A percentile compares a stretch with the other conserved stretches of the same genome.
Evolutionary conservation across 2,329 filamentous ascomycete species (phyloP).

Genomic region (Kalaharituber pfeilii): DNA sequence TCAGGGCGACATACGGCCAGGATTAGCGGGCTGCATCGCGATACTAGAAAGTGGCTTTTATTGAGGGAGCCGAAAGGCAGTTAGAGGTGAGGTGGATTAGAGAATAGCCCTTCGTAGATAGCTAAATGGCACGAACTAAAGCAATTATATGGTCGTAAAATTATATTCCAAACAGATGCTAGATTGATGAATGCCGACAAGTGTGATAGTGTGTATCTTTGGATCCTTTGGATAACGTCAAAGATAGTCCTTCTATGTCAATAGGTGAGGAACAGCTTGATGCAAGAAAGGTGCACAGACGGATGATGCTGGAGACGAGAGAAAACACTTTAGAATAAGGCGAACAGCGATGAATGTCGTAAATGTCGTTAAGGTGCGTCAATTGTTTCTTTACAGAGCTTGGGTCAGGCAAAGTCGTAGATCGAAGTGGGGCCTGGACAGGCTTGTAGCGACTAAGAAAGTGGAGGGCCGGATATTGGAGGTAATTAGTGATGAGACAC

Average conservation of each 20-base stretch:
- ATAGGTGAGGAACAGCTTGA: no score
- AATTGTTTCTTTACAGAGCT: neutral
- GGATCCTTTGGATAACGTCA: no score
- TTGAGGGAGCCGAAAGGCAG: no score
- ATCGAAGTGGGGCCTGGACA: no score
- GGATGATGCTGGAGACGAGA: neutral
- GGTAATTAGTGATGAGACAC: no score
- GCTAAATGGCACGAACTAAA: neutral
- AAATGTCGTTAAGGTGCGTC: slow-evolving; percentile 6
- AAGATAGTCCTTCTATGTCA: no score
- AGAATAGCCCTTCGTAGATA: neutral
- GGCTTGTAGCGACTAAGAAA: no score
- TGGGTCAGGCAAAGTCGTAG: neutral
- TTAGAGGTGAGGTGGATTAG: neutral
- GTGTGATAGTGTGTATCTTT: no score
- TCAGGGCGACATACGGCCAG: neutral
- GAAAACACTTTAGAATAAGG: neutral
- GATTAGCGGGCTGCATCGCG: neutral
- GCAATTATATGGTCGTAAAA: neutral
- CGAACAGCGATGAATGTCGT: slow-evolving; percentile 2
- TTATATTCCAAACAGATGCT: neutral
- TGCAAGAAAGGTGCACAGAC: no score
- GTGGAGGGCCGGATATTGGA: no score
- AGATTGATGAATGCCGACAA: neutral
- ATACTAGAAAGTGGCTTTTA: neutral